These are phyloP conservation scores for Geoglossum cookeanum DNA, from an alignment of 2,329 filamentous ascomycete species.

Conservation along the genomic window DNA sequence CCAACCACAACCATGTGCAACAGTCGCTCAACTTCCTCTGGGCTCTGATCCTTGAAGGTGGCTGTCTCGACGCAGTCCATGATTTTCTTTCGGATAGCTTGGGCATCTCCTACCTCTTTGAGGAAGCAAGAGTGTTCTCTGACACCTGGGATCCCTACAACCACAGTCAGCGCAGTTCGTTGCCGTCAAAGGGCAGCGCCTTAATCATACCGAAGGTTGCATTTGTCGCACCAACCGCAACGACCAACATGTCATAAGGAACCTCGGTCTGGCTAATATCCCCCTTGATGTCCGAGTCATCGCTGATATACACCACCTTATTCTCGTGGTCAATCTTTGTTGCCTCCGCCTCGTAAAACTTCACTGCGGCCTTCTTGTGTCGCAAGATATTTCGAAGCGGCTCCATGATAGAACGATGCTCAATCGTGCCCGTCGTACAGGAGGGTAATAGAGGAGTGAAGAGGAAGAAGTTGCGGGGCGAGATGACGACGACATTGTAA, in stretches of 20 bases:
- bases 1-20: constrained; percentile 85
- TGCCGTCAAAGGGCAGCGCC: no score
- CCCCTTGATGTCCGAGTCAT: constrained; percentile 86
- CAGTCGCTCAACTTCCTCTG: constrained; percentile 78
- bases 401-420: constrained; percentile 99
- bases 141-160: constrained; percentile 65
- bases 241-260: constrained; percentile 92
- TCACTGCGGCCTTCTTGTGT: constrained; percentile 82
- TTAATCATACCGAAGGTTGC: constrained; percentile 63
- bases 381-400: constrained; percentile 89
- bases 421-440: constrained; percentile 91
- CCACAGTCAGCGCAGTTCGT: constrained; percentile 6
- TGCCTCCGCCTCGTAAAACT: constrained; percentile 95
- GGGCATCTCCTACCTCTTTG: constrained; percentile 94
- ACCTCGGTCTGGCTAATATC: constrained; percentile 68
- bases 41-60: constrained; percentile 86
- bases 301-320: constrained; percentile 73
- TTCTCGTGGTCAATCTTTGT: constrained; percentile 87
- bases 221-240: constrained; percentile 95
- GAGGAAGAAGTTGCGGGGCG: constrained; percentile 97
- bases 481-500: constrained; percentile 97
- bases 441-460: constrained; percentile 95
- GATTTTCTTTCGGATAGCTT: constrained; percentile 92
- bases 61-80: constrained; percentile 99
- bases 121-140: constrained; percentile 92